A percentile compares a stretch with the other conserved stretches of the same genome.
phyloP scores from a whole-genome alignment of 23 red algal species.

The Agarophyton chilense region DNA sequence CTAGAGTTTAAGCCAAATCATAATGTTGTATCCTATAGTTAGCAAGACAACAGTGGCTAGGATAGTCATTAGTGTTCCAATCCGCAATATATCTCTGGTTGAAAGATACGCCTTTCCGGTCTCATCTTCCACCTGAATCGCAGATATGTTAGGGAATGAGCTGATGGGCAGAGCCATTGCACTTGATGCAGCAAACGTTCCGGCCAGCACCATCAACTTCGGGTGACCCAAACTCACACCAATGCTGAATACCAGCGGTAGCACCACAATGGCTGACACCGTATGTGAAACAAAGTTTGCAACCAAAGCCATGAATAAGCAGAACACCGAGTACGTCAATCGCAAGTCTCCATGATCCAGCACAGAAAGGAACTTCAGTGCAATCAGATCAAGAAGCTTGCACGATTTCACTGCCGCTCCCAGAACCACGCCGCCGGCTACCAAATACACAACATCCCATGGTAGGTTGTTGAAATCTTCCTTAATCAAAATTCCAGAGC shows the following conservation, averaged over 20 bases:
- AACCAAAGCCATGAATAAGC: slow-evolving; percentile 72
- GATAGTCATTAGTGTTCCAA: slow-evolving; percentile 79
- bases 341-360: slow-evolving; percentile 52
- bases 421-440: slow-evolving; percentile 87
- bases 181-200: slow-evolving; percentile 88
- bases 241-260: slow-evolving; percentile 88
- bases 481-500: slow-evolving; percentile 91
- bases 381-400: slow-evolving; percentile 78
- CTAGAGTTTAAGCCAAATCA: slow-evolving; percentile 20
- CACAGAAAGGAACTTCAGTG: slow-evolving; percentile 32
- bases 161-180: slow-evolving; percentile 93
- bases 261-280: slow-evolving; percentile 89
- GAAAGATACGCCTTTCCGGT: slow-evolving; percentile 80
- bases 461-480: slow-evolving; percentile 99
- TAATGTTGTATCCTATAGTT: slow-evolving; percentile 46
- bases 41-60: slow-evolving; percentile 54
- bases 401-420: slow-evolving; percentile 90
- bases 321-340: slow-evolving; percentile 75
- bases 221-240: slow-evolving; percentile 87
- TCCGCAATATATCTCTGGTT: slow-evolving; percentile 66
- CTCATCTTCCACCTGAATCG: slow-evolving; percentile 81
- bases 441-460: slow-evolving; percentile 96
- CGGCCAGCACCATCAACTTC: slow-evolving; percentile 88
- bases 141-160: slow-evolving; percentile 95
- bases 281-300: slow-evolving; percentile 91